Evolutionary conservation across 176 grass and related monocot species (phyloP), one percentile per base, ranked within the genome.

Genomic region (Elymus sibiricus): DNA sequence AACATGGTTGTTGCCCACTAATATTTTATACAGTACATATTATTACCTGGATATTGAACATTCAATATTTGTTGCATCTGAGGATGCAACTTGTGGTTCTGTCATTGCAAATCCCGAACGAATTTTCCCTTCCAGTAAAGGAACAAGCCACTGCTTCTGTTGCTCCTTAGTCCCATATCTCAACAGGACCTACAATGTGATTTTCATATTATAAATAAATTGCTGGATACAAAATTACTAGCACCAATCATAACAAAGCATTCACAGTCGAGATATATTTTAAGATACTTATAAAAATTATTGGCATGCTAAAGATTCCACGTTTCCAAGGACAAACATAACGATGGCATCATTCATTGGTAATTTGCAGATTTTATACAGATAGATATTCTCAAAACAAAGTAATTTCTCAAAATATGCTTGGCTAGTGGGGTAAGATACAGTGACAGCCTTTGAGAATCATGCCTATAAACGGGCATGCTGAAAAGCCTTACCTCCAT

Each of bases 71-170:
- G 97, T 99, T 70, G 97, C 97, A 84, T 99, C 97, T 28, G 97
- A 99, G 87, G 97, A 99, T 73, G 94, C 97, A 95, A 99, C 97
- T 90, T 87, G 97, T 84, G 97, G 94, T 66, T 96, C 97, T 69
- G 94, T 99, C 97, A 99, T 99, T 77, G 97, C 97, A 90, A 99
- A 99, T 69, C 94, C 94, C 8, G 97, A 99, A 77, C 97, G 90
- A 70, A 99, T 96, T 63, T 91, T 91, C 64, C 97, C 94, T 93
- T 90, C 90, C 79, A 99, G 76, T 64, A 99, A 81, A 87, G 97
- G 94, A 82, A 99, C 56, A 69, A 99, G 66, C 94, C 97, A 99
- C 70, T 87, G 74, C 82, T 85, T 85, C 80, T 96, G 84, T 86
- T 99, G 97, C 42, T 94, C 92, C 92, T 92, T 99, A 19, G 94